Conservation (phyloP, 2,329 filamentous ascomycete genomes). For the Gnomoniopsis smithogilvyi region DNA sequence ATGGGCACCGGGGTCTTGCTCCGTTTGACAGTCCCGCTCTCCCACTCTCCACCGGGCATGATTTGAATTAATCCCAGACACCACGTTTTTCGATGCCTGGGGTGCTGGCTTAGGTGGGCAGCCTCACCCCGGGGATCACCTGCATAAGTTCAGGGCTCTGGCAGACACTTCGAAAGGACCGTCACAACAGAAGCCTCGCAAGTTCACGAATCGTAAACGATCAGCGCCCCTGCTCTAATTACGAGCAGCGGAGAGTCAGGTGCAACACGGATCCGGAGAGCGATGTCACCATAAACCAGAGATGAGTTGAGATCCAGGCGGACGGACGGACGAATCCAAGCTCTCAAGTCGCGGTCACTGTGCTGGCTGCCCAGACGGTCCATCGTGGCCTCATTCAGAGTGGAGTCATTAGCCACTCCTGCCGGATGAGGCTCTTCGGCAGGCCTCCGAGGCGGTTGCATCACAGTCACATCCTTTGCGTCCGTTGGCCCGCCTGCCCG, state of each 20-base stretch:
- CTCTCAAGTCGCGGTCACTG: not conserved
- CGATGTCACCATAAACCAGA: not conserved
- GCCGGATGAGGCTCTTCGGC: conserved; percentile 17
- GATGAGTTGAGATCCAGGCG: not conserved
- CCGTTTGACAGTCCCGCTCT: not conserved
- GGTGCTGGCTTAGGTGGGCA: not conserved
- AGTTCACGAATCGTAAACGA: not conserved
- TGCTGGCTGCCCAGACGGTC: not conserved
- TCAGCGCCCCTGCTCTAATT: not conserved
- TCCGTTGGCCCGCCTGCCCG: not conserved
- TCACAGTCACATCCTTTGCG: conserved; percentile 4
- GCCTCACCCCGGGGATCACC: not conserved
- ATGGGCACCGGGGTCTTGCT: not conserved
- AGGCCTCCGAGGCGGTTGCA: conserved; percentile 16
- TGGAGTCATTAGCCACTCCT: conserved; percentile 12
- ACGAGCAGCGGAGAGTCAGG: not conserved
- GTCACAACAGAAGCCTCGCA: not conserved
- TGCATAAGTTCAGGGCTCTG: not conserved
- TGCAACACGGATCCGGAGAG: not conserved
- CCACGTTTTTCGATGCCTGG: conserved; percentile 15
- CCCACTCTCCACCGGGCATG: not conserved
- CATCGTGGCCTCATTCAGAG: not conserved
- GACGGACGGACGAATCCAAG: conserved; percentile 4
- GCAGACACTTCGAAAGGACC: not conserved
- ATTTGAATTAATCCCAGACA: not conserved